phyloP scores from a whole-genome alignment of 345 rosid species.

The Populus nigra region DNA sequence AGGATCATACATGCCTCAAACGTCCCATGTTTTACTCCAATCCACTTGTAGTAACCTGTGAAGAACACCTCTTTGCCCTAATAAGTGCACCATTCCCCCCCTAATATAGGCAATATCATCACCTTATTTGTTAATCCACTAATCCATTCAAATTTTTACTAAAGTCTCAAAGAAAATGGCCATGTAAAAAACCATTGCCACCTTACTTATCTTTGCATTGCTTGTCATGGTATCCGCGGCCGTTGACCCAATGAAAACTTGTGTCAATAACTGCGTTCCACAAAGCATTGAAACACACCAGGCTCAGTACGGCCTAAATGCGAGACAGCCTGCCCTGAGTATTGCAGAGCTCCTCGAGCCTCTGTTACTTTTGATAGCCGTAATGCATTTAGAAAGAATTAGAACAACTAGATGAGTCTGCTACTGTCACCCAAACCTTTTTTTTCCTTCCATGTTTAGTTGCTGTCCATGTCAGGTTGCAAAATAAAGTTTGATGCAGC shows the following conservation, averaged over 20 bases:
- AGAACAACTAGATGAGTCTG: neutral
- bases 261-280: neutral
- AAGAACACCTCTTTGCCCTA: neutral
- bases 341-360: neutral
- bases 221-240: neutral
- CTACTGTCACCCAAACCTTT: no score
- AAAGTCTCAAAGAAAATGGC: neutral
- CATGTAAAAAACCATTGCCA: neutral
- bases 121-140: neutral
- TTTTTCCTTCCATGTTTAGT: neutral
- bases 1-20: neutral
- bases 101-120: neutral
- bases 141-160: neutral
- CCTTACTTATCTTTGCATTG: neutral
- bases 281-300: neutral
- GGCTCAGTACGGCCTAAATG: neutral
- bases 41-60: neutral
- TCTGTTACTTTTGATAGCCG: neutral
- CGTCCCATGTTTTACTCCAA: neutral
- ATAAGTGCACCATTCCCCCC: neutral
- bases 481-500: neutral
- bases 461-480: neutral
- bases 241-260: neutral
- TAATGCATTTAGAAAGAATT: neutral
- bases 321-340: neutral